Conservation (phyloP, 176 grass and related monocot genomes). For the Rhynchospora breviuscula region DNA sequence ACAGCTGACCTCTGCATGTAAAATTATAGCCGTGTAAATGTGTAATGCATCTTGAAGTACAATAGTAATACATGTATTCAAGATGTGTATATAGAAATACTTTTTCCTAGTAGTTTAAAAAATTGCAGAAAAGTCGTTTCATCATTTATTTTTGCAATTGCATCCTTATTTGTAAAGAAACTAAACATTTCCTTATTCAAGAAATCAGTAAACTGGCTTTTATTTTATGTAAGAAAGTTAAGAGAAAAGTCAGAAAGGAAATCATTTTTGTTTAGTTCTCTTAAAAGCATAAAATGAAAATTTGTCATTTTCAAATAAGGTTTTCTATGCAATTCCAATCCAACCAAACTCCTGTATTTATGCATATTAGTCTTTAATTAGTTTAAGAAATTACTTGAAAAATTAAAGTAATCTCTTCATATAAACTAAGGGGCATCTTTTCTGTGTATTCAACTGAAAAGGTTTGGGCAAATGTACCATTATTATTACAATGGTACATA, state of each 20-base stretch:
- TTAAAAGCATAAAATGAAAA: not conserved
- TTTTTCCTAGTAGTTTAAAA: not conserved
- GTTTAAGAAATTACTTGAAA: not conserved
- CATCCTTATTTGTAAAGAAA: not conserved
- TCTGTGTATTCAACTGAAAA: not conserved
- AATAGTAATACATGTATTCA: not conserved
- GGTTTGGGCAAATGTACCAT: not conserved
- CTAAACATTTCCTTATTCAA: not conserved
- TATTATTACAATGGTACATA: constrained; percentile 21
- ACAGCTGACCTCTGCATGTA: constrained; percentile 67
- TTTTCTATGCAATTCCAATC: not conserved
- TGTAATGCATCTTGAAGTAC: not conserved
- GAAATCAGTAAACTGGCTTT: not conserved
- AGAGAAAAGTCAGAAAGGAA: not conserved
- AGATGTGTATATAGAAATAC: not conserved
- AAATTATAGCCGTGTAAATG: not conserved
- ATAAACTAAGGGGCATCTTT: not conserved
- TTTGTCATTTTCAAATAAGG: not conserved
- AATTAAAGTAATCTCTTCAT: not conserved
- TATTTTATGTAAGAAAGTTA: not conserved
- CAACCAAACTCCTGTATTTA: not conserved
- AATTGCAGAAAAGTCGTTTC: not conserved
- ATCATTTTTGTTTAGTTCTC: not conserved
- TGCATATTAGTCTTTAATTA: not conserved
- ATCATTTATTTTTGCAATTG: not conserved